These are phyloP conservation scores for Heliocybe sulcata DNA, from an alignment of 1,284 basidiomycete species.

Conservation along the genomic window DNA sequence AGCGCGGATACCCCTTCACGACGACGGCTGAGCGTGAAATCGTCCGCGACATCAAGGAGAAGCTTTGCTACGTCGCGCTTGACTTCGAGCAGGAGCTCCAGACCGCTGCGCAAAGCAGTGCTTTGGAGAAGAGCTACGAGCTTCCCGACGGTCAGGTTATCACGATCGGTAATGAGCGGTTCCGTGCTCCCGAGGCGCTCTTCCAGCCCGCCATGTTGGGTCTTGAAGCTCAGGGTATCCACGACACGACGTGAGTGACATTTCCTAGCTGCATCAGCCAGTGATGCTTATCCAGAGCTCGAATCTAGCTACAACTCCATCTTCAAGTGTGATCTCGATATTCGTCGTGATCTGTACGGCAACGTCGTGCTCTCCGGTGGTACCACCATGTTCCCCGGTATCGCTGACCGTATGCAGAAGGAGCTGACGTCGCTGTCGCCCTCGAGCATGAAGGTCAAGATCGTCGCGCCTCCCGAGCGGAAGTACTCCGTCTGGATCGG, in stretches of 20 bases:
- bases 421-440: constrained; percentile 89
- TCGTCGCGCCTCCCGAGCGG: constrained; percentile 86
- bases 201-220: constrained; percentile 96
- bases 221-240: constrained; percentile 90
- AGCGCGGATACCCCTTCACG: constrained; percentile 94
- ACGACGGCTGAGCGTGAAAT: constrained; percentile 94
- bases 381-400: constrained; percentile 97
- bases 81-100: constrained; percentile 97
- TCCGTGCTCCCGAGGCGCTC: constrained; percentile 95
- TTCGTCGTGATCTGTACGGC: constrained; percentile 87
- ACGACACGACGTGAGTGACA: constrained; percentile 79
- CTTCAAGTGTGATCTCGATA: constrained; percentile 76
- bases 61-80: constrained; percentile 94
- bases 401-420: constrained; percentile 97
- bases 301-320: constrained; percentile 81
- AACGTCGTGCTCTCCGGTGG: constrained; percentile 95
- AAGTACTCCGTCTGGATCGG: constrained; percentile 99
- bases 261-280: not conserved
- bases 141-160: constrained; percentile 96
- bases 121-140: constrained; percentile 94
- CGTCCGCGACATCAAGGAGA: constrained; percentile 98
- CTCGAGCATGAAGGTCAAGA: constrained; percentile 91
- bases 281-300: not conserved
- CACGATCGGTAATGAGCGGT: constrained; percentile 94
- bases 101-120: constrained; percentile 87